These are phyloP conservation scores for Backusella morwellensis DNA, from an alignment of 192 early-diverging fungal genomes.

Conservation along the genomic window DNA sequence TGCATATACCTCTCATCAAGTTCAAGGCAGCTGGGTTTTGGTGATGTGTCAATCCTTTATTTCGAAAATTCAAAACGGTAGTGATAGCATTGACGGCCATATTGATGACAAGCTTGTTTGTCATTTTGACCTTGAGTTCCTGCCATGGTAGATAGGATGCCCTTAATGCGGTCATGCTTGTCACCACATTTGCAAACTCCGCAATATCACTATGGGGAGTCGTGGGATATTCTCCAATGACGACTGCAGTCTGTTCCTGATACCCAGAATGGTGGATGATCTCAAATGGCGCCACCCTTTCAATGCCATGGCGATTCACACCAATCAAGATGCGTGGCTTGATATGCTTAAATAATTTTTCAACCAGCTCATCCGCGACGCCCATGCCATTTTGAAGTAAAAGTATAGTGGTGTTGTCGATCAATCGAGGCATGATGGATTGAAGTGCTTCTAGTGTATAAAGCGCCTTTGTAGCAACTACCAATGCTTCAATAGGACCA, in stretches of 20 bases:
- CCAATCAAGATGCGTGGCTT: slow-evolving; percentile 16
- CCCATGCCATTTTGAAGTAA: slow-evolving; percentile 70
- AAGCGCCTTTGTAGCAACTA: slow-evolving; percentile 65
- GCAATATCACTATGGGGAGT: neutral
- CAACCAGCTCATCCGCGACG: slow-evolving; percentile 43
- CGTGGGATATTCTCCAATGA: neutral
- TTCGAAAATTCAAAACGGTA: slow-evolving; percentile 50
- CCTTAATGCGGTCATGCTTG: slow-evolving; percentile 21
- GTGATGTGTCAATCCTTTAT: slow-evolving; percentile 47
- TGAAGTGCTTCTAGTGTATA: slow-evolving; percentile 46
- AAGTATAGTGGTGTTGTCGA: slow-evolving; percentile 41
- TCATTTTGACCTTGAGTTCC: slow-evolving; percentile 42
- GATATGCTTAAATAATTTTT: neutral
- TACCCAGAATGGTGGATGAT: slow-evolving; percentile 26
- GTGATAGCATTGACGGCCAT: slow-evolving; percentile 64
- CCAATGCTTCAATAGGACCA: slow-evolving; percentile 42
- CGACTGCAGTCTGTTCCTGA: slow-evolving; percentile 14
- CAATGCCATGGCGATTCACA: slow-evolving; percentile 28
- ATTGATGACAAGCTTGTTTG: slow-evolving; percentile 64
- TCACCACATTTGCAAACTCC: neutral
- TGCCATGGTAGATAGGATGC: slow-evolving; percentile 36
- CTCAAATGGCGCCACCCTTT: slow-evolving; percentile 19
- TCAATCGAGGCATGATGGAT: slow-evolving; percentile 42
- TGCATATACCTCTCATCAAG: slow-evolving; percentile 20
- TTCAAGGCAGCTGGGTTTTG: neutral